phyloP scores from a whole-genome alignment of 176 grass and related monocot species.

The Lolium multiflorum region DNA sequence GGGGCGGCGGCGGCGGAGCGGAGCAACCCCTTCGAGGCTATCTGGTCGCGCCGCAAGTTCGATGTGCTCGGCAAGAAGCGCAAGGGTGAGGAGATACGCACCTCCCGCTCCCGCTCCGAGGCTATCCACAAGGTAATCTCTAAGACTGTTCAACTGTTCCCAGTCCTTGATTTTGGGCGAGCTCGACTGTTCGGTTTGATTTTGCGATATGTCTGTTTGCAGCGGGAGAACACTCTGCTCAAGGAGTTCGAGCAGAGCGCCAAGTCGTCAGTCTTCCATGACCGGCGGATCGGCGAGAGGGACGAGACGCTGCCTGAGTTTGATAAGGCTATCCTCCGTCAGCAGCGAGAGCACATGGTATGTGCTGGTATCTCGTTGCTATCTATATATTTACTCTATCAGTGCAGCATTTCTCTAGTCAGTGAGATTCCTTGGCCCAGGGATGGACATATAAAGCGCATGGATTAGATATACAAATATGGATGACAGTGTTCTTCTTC shows the following conservation, averaged over 20 bases:
- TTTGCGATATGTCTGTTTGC: slow-evolving; percentile 9
- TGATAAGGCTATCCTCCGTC: slow-evolving; percentile 82
- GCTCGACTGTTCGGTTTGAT: slow-evolving; percentile 25
- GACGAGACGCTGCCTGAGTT: slow-evolving; percentile 83
- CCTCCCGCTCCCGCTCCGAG: slow-evolving; percentile 68
- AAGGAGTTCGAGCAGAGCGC: slow-evolving; percentile 73
- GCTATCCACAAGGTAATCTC: slow-evolving; percentile 74
- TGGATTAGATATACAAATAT: background rate
- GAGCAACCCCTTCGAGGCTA: slow-evolving; percentile 89
- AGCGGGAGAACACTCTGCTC: slow-evolving; percentile 95
- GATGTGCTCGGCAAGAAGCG: slow-evolving; percentile 89
- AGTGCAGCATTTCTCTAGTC: slow-evolving; percentile 6
- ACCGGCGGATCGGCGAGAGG: slow-evolving; percentile 90
- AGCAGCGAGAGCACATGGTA: slow-evolving; percentile 86
- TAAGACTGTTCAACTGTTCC: background rate
- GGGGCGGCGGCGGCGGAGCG: slow-evolving; percentile 28
- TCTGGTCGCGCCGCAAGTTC: slow-evolving; percentile 96
- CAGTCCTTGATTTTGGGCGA: background rate
- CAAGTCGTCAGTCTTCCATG: slow-evolving; percentile 81
- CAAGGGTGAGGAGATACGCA: slow-evolving; percentile 86
- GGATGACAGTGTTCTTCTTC: background rate
- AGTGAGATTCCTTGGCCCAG: background rate
- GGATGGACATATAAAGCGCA: background rate
- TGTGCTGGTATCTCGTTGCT: background rate
- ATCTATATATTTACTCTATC: background rate